A percentile compares a stretch with the other conserved stretches of the same genome.
phyloP scores from a whole-genome alignment of 2,329 filamentous ascomycete genomes.

The Botryotinia convoluta region DNA sequence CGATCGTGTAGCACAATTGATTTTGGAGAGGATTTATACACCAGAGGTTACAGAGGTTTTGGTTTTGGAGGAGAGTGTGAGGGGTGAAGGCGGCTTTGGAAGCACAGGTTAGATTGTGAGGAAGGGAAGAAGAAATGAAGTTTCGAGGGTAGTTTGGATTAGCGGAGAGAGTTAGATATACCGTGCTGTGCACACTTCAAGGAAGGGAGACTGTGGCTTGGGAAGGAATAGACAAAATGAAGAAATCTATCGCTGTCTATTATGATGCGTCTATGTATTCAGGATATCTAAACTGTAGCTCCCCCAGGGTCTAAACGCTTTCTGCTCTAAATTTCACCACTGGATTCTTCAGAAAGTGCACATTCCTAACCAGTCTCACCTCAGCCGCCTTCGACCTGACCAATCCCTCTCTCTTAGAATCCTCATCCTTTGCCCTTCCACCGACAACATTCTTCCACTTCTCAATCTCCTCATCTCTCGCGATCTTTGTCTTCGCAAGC shows the following conservation, averaged over 20 bases:
- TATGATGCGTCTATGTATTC: neutral
- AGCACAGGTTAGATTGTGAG: constrained; percentile 62
- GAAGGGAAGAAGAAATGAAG: neutral
- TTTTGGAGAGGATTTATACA: constrained; percentile 91
- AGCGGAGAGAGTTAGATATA: neutral
- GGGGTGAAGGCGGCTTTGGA: constrained; percentile 87
- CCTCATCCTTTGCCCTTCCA: constrained; percentile 41
- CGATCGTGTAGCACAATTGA: constrained; percentile 88
- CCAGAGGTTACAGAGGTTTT: constrained; percentile 88
- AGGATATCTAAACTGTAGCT: neutral
- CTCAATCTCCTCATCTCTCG: constrained; percentile 64
- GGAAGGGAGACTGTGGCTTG: neutral
- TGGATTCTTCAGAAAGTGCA: constrained; percentile 65
- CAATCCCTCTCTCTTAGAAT: constrained; percentile 52
- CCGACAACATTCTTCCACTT: constrained; percentile 47
- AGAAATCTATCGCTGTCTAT: neutral
- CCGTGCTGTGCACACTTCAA: neutral
- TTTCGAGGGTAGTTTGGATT: constrained; percentile 1
- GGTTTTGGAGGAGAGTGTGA: constrained; percentile 83
- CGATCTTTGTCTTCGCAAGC: constrained; percentile 63
- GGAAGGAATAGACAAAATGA: neutral
- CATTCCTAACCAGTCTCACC: constrained; percentile 75
- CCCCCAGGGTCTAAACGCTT: constrained; percentile 39
- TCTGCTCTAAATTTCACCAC: constrained; percentile 60
- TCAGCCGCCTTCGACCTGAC: constrained; percentile 82